Base-by-base conservation (phyloP, 202 grass and related monocot species). In the Alloteropsis angusta region DNA sequence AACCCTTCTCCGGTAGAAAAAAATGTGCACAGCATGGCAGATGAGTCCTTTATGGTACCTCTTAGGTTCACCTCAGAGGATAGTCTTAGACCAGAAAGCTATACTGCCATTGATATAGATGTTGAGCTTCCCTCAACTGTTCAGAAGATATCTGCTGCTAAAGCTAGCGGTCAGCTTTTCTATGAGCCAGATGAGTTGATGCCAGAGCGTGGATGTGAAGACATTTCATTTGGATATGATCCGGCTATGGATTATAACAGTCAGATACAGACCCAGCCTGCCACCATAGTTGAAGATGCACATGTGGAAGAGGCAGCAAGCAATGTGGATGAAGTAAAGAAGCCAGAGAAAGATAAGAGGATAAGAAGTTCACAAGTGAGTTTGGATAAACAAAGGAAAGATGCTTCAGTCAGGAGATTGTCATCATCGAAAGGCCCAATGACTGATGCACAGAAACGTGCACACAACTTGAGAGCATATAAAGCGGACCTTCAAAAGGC, bases 401-500 rank as follows among this genome's bases (percentile, higher is more conserved):
- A 93, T 69, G 84, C 68, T 42, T 78, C 37, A 12, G 54, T 37
- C 30, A 95, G 76, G 71, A 95, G 82, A 59, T 21, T 87, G 66
- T 42, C 87, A 71, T 81, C 87, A 5, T 91, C 96, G 57, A 95
- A 83, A 80, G 48, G 82, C 32, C 82, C 68, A 82, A 46, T 71
- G 41, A 86, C 88, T 58, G 90, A 99, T 76, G 96, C 96, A 59
- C 92, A 99, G 83, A 99, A 96, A 81, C 89, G 92, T 56, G 96
- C 96, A 16, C 91, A 99, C 80, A 93, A 88, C 61, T 39, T 99
- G 72, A 82, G 96, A 42, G 84, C 84, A 11, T 99, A 91, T 74
- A 95, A 99, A 88, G 88, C 92, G 0, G 96, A 89, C 71, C 90
- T 99, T 84, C 96, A 99, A 59, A 99, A 96, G 84, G 72, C 88